Percentiles rank a stretch among this genome's conserved stretches.
phyloP scores from a whole-genome alignment of 169 alveolate species.

The Sarcocystis neurona region DNA sequence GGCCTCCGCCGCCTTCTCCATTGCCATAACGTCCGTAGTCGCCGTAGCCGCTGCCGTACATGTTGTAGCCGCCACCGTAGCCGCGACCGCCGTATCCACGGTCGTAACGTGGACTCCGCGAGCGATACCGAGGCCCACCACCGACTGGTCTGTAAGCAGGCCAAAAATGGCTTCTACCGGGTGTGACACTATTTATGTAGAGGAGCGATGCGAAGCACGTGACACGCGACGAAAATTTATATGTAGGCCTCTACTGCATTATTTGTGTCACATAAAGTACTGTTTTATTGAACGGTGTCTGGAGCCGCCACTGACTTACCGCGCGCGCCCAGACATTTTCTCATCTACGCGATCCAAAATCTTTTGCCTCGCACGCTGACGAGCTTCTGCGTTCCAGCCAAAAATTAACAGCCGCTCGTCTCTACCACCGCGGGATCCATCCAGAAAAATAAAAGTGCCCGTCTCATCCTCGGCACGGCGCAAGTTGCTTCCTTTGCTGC shows the following conservation, averaged over 20 bases:
- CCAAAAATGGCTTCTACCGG: not conserved
- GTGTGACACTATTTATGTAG: not conserved
- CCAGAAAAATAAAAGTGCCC: conserved; percentile 72
- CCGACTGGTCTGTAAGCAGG: conserved; percentile 54
- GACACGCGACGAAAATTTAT: not conserved
- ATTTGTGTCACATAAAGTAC: not conserved
- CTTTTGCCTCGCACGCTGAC: conserved; percentile 49
- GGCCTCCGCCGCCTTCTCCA: not conserved
- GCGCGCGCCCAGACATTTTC: conserved; percentile 57
- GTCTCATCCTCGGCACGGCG: conserved; percentile 74
- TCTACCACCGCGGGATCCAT: conserved; percentile 65
- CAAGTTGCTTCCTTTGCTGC: conserved; percentile 70
- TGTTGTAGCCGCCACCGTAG: conserved; percentile 21
- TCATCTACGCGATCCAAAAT: conserved; percentile 49
- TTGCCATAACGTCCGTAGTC: conserved; percentile 11
- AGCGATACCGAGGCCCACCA: conserved; percentile 52
- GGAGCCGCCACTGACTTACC: conserved; percentile 1
- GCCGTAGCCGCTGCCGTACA: conserved; percentile 31
- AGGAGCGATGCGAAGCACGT: not conserved
- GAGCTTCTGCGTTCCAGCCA: conserved; percentile 47
- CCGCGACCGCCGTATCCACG: conserved; percentile 40
- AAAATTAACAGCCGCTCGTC: conserved; percentile 56
- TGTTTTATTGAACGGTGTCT: not conserved
- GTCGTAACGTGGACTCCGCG: conserved; percentile 60
- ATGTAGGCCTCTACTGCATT: not conserved